Base-by-base conservation (phyloP, 2,329 filamentous ascomycete species). In the Neopestalotiopsis clavispora region DNA sequence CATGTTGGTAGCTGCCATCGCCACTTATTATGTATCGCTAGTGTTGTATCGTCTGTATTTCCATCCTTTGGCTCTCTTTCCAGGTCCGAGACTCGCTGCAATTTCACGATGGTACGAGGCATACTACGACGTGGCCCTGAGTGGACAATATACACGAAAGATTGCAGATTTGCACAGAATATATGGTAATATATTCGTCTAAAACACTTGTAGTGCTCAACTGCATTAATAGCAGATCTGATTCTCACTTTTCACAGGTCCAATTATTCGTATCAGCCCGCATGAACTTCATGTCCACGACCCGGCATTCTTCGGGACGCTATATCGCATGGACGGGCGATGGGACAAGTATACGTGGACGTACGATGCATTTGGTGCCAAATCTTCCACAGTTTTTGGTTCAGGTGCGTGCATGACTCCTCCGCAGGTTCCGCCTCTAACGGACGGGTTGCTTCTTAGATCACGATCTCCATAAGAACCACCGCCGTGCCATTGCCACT, bases 51-150 rank as follows among this genome's bases (percentile, higher is more conserved):
- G 81, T 64, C 71, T 82, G 30, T 80, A 75, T 72, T 73, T 82
- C 66, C 81, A 80, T 67, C 80, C 81, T 12, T 75, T 82, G 49
- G 75, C 80, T 61, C 75, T 77, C 66, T 77, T 83, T 60, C 81
- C 81, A 0, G 81, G 81, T 3, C 81, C 81, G 65, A 80, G 72
- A 70, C 75, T 83, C 40, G 80, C 81, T 32, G 80, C 80, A 4
- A 71, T 80, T 62, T 81, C 80, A 63, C 75, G 78, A 65, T 80
- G 78, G 75, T 82, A 82, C 68, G 80, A 82, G 70, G 78, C 79
- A 63, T 85, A 83, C 73, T 84, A 84, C 69, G 82, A 85, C 67
- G 75, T 84, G 23, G 67, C 82, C 57, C 74, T 80, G 5, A 78
- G 79, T 5, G 83, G 82, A 1, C 76, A 82, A 72, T 84, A 83